Base-by-base conservation (phyloP, 2,329 filamentous ascomycete species). In the Canariomyces notabilis region DNA sequence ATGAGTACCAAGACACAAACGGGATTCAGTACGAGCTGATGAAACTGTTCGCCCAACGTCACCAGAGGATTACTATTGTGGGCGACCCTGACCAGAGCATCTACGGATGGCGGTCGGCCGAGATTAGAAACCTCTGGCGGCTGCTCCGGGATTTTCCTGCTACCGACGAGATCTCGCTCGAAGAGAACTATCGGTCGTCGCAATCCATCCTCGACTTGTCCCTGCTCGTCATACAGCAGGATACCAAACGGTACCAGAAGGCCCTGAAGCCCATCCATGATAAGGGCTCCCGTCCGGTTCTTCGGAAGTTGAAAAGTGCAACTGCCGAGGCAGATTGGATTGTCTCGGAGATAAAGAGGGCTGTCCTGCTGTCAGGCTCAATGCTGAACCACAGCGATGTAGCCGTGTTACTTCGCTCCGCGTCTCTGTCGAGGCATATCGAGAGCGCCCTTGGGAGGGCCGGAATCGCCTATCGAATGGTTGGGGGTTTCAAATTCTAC, bases 1-100 rank as follows among this genome's bases (percentile, higher is more conserved):
- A 98, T 62, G 91, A 98, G 62, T 98, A 96, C 53, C 91, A 98
- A 66, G 91, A 98, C 67, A 97, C 91, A 6, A 98, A 97, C 61
- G 79, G 88, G 16, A 83, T 96, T 4, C 91, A 98, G 64, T 97
- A 95, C 59, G 89, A 96, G 57, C 71, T 98, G 34, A 96, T 96
- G 89, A 84, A 79, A 52, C 75, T 95, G 1, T 83, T 98, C 58
- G 88, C 90, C 2, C 81, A 88, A 50, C 69, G 74, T 18, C 75
- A 77, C 35, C 77, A 80, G 46, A 77, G 82, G n/a, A 91, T 97
- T 56, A 97, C 91, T 1, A 87, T 96, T 49, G 93, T 98, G 4
- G 93, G 91, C 26, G 91, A 98, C 62, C 91, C 93, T 0, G 93
- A 98, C 63, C 91, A 98, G 66, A 96, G 90, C 63, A 98, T 98